Evolutionary conservation across 2,329 filamentous ascomycete species (phyloP), one percentile per base, ranked within the genome.

Genomic region (Venturiaceae sp.): DNA sequence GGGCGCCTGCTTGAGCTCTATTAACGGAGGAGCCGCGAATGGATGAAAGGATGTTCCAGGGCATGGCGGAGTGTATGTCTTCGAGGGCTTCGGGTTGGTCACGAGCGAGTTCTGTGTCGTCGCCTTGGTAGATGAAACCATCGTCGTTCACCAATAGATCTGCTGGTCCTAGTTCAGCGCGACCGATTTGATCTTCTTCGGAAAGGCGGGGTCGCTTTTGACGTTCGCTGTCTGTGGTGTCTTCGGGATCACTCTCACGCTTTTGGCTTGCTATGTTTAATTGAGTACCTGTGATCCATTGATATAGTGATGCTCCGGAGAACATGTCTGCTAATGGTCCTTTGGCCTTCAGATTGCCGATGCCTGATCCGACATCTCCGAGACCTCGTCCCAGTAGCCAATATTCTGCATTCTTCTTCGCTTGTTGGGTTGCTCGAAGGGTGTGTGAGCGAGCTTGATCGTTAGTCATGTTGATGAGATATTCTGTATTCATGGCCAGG

Each of bases 11-110:
- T 28, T 73, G 76, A 33, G 67, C 70, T 56, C 73, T 70, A 55
- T 71, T 68, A 46, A 70, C 64, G 30, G 70, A 75, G 39, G 82
- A 84, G 56, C 78, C 78, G 56, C 78, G 75, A 4, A 78, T 66
- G 2, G 81, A 83, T 3, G 80, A 77, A 7, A 77, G 81, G 47
- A 80, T 72, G 62, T 88, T 88, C 85, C 85, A 88, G 11, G 85
- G 85, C 78, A 88, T 83, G n/a, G 79, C 73, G 4, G 80, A 82
- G 26, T 82, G 82, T 30, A 81, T 81, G 60, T 95, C 87, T 4
- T 83, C 82, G 57, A 94, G 79, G 7, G 82, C 80, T 0, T 82
- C 79, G 0, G 77, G 81, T 1, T 39, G 57, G 44, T 88, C 83
- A 71, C 89, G 83, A 21, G 85, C 88, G 26, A 89, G 71, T 69